Conservation (phyloP, 805 yeast genomes). For the Yamadazyma endophytica region DNA sequence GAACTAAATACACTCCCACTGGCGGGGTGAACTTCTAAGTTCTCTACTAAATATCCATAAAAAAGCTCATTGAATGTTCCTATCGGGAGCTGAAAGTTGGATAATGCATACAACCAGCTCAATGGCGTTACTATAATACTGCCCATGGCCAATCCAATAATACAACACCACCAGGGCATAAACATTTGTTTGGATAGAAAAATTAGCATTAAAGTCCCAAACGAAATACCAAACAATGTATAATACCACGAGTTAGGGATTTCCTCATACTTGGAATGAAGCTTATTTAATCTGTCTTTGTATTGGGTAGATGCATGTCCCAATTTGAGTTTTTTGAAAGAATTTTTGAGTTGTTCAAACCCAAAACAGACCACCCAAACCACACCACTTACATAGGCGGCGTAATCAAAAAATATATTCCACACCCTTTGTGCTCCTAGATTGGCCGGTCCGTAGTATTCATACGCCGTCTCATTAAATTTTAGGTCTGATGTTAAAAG, state of each 20-base stretch:
- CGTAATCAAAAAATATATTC: constrained; percentile 51
- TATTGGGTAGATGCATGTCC: constrained; percentile 11
- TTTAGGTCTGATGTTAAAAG: constrained; percentile 35
- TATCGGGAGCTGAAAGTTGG: constrained; percentile 49
- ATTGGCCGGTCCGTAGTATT: constrained; percentile 40
- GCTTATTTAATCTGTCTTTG: constrained; percentile 41
- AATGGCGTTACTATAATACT: constrained; percentile 45
- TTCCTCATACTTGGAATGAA: constrained; percentile 33
- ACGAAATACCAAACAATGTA: constrained; percentile 30
- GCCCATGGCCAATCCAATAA: constrained; percentile 43
- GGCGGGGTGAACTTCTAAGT: constrained; percentile 36
- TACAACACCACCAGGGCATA: constrained; percentile 41
- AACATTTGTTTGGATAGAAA: constrained; percentile 30
- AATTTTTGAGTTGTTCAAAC: constrained; percentile 17
- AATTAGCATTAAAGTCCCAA: constrained; percentile 28
- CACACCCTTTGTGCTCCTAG: constrained; percentile 47
- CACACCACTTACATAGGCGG: constrained; percentile 47
- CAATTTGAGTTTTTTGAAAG: constrained; percentile 12
- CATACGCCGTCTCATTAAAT: constrained; percentile 45
- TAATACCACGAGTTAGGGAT: constrained; percentile 45
- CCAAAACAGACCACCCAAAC: constrained; percentile 43
- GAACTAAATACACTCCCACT: constrained; percentile 49
- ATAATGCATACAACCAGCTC: constrained; percentile 46
- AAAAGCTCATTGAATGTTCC: constrained; percentile 50
- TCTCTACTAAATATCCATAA: constrained; percentile 44